Evolutionary conservation across 225 moss, liverwort and hornwort genomes (phyloP), one percentile per base, ranked within the genome.

Genomic region (Sphagnum contortum): DNA sequence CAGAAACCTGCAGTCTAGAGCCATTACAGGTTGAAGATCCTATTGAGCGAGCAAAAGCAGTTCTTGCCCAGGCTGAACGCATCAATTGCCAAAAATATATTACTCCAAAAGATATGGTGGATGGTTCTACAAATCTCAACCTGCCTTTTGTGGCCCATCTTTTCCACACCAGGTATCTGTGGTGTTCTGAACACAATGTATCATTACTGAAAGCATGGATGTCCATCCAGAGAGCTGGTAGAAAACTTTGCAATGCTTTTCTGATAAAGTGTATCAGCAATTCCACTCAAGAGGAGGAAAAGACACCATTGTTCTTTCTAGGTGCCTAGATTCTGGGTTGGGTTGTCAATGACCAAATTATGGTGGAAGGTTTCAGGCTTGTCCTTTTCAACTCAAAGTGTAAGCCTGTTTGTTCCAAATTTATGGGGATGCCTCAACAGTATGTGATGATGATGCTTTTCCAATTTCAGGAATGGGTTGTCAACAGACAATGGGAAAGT

Each of bases 141-240:
- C 96, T 98, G 11, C 93, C 96, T 45, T 98, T 98, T 75, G 89
- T 98, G 65, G 96, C 96, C 55, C 88, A 98, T 52, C 79, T 98
- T 29, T 93, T 98, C 63, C 90, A 87, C 61, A 90, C 85, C 64
- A 93, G 82, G 96, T 98, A 57, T 49, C 13, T 44, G 2, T 63
- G 8, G 8, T 8, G 6, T 63, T 5, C 45, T 6, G 12, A 53
- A 1, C 6, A 10, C 53, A 53, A 53, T 6, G 58, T 58, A 13
- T 7, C 44, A 4, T 58, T 58, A 58, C 29, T 6, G 44, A 63
- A 9, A 63, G 10, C 11, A 9, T 62, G 29, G 29, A 29, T 29
- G 29, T 29, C 29, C 29, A 29, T 29, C 29, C 29, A 29, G 29
- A 29, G 29, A 29, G 29, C 29, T 29, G 29, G 29, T 29, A 29